These are phyloP conservation scores for Ilyonectria destructans DNA, from an alignment of 2,329 filamentous ascomycete species.

Conservation along the genomic window DNA sequence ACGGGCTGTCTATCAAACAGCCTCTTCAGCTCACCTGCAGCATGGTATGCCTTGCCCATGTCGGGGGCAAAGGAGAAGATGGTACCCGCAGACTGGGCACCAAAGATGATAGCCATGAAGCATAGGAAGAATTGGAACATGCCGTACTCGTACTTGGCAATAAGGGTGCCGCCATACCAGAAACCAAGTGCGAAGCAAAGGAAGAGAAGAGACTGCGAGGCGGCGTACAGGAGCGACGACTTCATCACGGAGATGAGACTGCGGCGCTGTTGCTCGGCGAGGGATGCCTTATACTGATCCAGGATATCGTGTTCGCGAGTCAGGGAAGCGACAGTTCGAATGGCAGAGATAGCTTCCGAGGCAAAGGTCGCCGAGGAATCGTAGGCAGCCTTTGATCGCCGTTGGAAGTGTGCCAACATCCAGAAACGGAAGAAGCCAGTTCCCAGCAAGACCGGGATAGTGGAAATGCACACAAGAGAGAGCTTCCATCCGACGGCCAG, in stretches of 20 bases:
- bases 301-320: slow-evolving; percentile 90
- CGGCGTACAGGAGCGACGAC: slow-evolving; percentile 85
- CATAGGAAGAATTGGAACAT: slow-evolving; percentile 94
- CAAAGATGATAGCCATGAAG: slow-evolving; percentile 91
- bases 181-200: slow-evolving; percentile 90
- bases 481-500: slow-evolving; percentile 91
- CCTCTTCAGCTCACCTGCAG: slow-evolving; percentile 84
- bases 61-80: slow-evolving; percentile 93
- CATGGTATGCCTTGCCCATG: slow-evolving; percentile 93
- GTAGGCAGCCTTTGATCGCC: slow-evolving; percentile 85
- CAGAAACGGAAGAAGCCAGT: slow-evolving; percentile 93
- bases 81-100: slow-evolving; percentile 90
- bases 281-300: slow-evolving; percentile 76
- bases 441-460: slow-evolving; percentile 82
- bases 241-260: slow-evolving; percentile 83
- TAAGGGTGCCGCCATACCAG: slow-evolving; percentile 89
- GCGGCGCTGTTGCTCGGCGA: slow-evolving; percentile 76
- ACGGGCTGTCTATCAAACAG: slow-evolving; percentile 87
- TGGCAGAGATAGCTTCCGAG: slow-evolving; percentile 93
- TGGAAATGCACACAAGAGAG: slow-evolving; percentile 85
- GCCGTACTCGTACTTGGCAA: slow-evolving; percentile 79
- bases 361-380: slow-evolving; percentile 88
- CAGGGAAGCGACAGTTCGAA: slow-evolving; percentile 92
- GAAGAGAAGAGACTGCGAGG: slow-evolving; percentile 88
- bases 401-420: slow-evolving; percentile 85